These are phyloP conservation scores for Phyllachora maydis DNA, from an alignment of 2,329 filamentous ascomycete species.

Conservation along the genomic window DNA sequence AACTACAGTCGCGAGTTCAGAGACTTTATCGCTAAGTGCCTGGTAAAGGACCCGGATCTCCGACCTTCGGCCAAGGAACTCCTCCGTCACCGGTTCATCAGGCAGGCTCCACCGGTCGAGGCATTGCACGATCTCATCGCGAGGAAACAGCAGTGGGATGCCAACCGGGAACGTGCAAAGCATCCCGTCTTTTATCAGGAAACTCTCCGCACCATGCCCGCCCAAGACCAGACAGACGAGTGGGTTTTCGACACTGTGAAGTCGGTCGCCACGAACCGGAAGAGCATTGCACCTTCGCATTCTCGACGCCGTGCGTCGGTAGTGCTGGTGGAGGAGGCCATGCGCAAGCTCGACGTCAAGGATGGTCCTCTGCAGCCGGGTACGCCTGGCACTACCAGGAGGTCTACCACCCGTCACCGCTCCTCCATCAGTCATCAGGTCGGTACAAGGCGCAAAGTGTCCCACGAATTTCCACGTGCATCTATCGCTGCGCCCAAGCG, in stretches of 20 bases:
- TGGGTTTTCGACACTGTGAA: slow-evolving; percentile 96
- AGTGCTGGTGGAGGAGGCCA: slow-evolving; percentile 35
- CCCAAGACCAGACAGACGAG: slow-evolving; percentile 53
- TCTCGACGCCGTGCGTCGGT: slow-evolving; percentile 35
- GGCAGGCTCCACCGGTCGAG: slow-evolving; percentile 71
- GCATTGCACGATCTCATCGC: slow-evolving; percentile 71
- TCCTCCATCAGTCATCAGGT: slow-evolving; percentile 13
- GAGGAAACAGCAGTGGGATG: slow-evolving; percentile 66
- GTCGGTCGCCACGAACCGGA: slow-evolving; percentile 31
- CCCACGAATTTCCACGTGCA: too few species aligned
- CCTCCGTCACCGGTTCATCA: slow-evolving; percentile 73
- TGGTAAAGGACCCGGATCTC: slow-evolving; percentile 79
- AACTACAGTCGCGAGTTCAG: slow-evolving; percentile 80
- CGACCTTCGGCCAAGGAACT: slow-evolving; percentile 74
- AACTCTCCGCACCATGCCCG: slow-evolving; percentile 54
- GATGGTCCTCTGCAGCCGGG: slow-evolving; percentile 36
- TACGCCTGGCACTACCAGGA: slow-evolving; percentile 38
- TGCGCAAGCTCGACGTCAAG: slow-evolving; percentile 38
- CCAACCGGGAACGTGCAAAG: slow-evolving; percentile 43
- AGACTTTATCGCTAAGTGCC: slow-evolving; percentile 76
- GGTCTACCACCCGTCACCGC: slow-evolving; percentile 27
- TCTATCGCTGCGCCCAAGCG: too few species aligned
- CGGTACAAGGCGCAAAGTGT: slow-evolving; percentile 13
- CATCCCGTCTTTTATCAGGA: slow-evolving; percentile 84
- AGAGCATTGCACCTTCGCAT: slow-evolving; percentile 28